Evolutionary conservation across 2,329 filamentous ascomycete genomes (phyloP).

Genomic region (Paraconiothyrium sp.): DNA sequence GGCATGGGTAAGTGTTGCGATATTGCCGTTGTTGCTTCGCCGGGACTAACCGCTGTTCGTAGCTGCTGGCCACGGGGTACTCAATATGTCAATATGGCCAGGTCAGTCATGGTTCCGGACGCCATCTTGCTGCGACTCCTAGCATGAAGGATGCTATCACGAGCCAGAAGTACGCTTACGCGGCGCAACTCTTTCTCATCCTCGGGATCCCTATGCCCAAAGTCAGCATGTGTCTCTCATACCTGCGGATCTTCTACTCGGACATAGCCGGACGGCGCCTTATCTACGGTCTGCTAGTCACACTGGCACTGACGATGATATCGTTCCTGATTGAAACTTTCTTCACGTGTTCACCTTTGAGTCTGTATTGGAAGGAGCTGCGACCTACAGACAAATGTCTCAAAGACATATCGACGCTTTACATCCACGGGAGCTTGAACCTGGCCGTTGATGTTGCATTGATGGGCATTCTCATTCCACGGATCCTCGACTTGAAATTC

Average conservation of each 20-base stretch:
- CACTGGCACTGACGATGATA: constrained; percentile 24
- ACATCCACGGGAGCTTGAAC: constrained; percentile 27
- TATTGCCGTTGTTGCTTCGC: not conserved
- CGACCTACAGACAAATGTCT: constrained; percentile 28
- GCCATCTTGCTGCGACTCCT: constrained; percentile 21
- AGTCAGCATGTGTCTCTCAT: constrained; percentile 35
- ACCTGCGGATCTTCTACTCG: constrained; percentile 33
- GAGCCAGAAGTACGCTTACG: constrained; percentile 32
- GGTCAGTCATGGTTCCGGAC: constrained; percentile 28
- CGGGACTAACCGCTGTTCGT: not conserved
- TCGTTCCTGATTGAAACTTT: constrained; percentile 25
- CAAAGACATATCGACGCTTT: constrained; percentile 22
- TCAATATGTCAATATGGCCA: constrained; percentile 35
- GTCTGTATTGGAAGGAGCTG: constrained; percentile 33
- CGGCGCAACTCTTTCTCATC: constrained; percentile 26
- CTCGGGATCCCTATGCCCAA: constrained; percentile 30
- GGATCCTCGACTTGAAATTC: constrained; percentile 28
- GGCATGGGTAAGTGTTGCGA: constrained; percentile 26
- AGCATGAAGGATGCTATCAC: constrained; percentile 15
- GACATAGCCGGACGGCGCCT: constrained; percentile 27
- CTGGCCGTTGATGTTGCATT: constrained; percentile 28
- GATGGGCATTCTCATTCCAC: constrained; percentile 33
- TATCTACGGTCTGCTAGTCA: constrained; percentile 24
- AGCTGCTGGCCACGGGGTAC: constrained; percentile 30
- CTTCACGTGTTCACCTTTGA: constrained; percentile 31